Evolutionary conservation across 257 asterid genomes (phyloP).

Genomic region (Solanum pinnatisectum): DNA sequence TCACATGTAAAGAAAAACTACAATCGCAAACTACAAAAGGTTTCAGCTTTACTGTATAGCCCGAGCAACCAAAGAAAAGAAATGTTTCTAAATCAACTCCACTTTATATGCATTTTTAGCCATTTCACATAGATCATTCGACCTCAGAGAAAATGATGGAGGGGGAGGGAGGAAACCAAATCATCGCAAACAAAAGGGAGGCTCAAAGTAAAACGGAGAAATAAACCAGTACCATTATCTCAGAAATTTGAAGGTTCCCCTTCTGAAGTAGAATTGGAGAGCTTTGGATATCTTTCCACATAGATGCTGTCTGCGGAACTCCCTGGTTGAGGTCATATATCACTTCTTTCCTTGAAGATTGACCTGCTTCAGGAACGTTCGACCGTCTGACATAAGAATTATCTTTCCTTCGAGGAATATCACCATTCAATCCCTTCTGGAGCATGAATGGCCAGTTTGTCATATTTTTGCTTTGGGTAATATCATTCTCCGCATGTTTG

Average conservation of each 20-base stretch:
- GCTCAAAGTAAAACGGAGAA: neutral
- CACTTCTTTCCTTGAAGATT: conserved; percentile 2
- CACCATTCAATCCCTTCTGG: neutral
- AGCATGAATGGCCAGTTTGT: neutral
- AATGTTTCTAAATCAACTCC: neutral
- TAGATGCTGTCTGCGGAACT: neutral
- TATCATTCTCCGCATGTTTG: conserved; percentile 7
- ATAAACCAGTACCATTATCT: neutral
- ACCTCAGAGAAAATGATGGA: neutral
- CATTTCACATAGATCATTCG: neutral
- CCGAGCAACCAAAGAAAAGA: neutral
- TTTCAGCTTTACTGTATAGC: neutral
- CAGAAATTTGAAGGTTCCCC: neutral
- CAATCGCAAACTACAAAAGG: neutral
- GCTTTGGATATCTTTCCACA: neutral
- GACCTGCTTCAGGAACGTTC: neutral
- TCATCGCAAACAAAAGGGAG: neutral
- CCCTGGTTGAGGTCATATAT: conserved; percentile 1
- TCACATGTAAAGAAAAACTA: neutral
- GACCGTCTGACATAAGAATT: neutral
- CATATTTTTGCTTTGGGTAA: neutral
- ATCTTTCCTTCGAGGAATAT: neutral
- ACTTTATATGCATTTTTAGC: neutral
- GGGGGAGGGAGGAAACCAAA: neutral
- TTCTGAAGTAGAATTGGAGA: neutral